Conservation (phyloP, 306 rosid species). For the Corylus heterophylla region DNA sequence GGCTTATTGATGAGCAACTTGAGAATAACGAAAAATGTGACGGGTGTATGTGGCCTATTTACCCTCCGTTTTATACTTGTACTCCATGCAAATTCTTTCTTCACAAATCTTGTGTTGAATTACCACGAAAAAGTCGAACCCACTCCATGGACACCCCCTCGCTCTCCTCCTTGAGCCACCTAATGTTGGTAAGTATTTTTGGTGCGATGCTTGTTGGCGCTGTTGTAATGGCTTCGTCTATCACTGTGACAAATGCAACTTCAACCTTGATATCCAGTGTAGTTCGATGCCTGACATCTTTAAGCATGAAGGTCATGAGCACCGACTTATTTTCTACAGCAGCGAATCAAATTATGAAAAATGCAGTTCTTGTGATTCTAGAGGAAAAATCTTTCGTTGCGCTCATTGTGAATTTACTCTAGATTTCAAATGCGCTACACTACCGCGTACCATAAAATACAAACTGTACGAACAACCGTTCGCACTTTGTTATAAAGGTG, state of each 20-base stretch:
- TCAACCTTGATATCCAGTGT: not conserved
- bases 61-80: not conserved
- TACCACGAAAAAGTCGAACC: fast-evolving
- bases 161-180: fast-evolving
- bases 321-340: not conserved
- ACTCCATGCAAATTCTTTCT: not conserved
- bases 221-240: not conserved
- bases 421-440: not conserved
- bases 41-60: not conserved
- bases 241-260: fast-evolving
- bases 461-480: not conserved
- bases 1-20: not conserved
- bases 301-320: not conserved
- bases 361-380: not conserved
- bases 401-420: not conserved
- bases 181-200: fast-evolving
- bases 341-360: not conserved
- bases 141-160: not conserved
- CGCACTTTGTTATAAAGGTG: not conserved
- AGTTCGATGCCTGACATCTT: not conserved
- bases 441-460: not conserved
- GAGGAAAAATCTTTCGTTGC: not conserved
- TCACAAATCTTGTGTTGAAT: not conserved
- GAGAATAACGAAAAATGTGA: not conserved
- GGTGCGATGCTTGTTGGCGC: fast-evolving